Percentiles rank a stretch among this genome's conserved stretches.
These are phyloP conservation scores for Plectosphaerella plurivora DNA, from an alignment of 2,329 filamentous ascomycete species.

Conservation along the genomic window DNA sequence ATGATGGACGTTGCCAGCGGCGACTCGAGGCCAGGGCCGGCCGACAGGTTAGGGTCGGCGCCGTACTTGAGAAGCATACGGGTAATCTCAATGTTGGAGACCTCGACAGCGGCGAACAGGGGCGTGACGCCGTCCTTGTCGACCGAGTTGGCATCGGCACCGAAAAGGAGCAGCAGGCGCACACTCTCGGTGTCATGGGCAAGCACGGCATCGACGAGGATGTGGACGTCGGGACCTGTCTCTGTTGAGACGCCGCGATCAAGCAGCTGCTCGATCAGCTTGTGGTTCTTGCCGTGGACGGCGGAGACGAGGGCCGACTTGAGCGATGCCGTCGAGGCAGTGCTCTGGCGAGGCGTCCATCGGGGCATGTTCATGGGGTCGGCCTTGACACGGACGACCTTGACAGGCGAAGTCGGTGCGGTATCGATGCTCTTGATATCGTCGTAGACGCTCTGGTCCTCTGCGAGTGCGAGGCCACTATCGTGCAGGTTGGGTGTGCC, in stretches of 20 bases:
- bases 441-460: constrained; percentile 25
- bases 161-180: constrained; percentile 51
- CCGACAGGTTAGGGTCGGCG: constrained; percentile 50
- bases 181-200: constrained; percentile 48
- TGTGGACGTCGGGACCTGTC: constrained; percentile 37
- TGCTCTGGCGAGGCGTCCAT: constrained; percentile 42
- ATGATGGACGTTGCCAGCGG: constrained; percentile 47
- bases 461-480: constrained; percentile 17
- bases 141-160: constrained; percentile 49
- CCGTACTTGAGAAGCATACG: constrained; percentile 61
- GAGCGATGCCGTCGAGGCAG: constrained; percentile 36
- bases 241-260: constrained; percentile 53
- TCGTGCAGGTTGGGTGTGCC: constrained; percentile 16
- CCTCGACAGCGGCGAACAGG: constrained; percentile 45
- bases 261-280: constrained; percentile 51
- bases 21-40: constrained; percentile 47
- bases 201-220: constrained; percentile 49
- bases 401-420: constrained; percentile 11
- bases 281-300: constrained; percentile 52
- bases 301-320: constrained; percentile 47
- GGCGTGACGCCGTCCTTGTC: constrained; percentile 47
- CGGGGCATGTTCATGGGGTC: constrained; percentile 48
- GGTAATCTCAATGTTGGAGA: constrained; percentile 51
- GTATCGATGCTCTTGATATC: constrained; percentile 17
- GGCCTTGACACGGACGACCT: constrained; percentile 44